Conservation (phyloP, 1,284 basidiomycete species). For the Exobasidium cylindrosporum region DNA sequence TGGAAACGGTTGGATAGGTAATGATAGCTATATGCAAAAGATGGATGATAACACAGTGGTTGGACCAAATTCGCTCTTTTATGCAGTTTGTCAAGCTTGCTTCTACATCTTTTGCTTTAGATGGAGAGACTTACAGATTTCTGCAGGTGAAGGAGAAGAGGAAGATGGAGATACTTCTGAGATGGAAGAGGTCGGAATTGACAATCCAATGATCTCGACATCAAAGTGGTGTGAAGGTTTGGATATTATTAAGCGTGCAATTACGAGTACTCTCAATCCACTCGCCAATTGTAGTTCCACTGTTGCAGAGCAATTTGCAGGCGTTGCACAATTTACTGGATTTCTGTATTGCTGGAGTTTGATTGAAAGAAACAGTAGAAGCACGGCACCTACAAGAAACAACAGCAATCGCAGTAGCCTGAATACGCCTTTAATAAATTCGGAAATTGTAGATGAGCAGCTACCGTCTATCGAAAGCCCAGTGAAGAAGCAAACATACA, state of each 20-base stretch:
- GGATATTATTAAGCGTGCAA: conserved; percentile 73
- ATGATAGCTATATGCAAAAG: neutral
- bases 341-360: conserved; percentile 95
- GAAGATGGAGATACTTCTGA: conserved; percentile 2
- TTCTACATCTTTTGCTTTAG: conserved; percentile 98
- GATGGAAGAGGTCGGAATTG: neutral
- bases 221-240: conserved; percentile 75
- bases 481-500: neutral
- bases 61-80: conserved; percentile 64
- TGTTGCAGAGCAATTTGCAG: conserved; percentile 91
- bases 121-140: conserved; percentile 72
- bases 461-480: neutral
- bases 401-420: neutral
- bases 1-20: neutral
- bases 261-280: conserved; percentile 82
- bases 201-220: conserved; percentile 9
- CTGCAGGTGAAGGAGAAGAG: conserved; percentile 2
- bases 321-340: conserved; percentile 81
- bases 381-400: neutral
- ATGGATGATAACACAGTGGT: conserved; percentile 13
- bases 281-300: conserved; percentile 70
- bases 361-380: conserved; percentile 70
- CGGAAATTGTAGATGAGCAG: neutral
- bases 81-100: conserved; percentile 86
- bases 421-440: neutral